A percentile compares a stretch with the other conserved stretches of the same genome.
Evolutionary conservation across 2,329 filamentous ascomycete genomes (phyloP).

Genomic region (Chrysosporium keratinophilum): DNA sequence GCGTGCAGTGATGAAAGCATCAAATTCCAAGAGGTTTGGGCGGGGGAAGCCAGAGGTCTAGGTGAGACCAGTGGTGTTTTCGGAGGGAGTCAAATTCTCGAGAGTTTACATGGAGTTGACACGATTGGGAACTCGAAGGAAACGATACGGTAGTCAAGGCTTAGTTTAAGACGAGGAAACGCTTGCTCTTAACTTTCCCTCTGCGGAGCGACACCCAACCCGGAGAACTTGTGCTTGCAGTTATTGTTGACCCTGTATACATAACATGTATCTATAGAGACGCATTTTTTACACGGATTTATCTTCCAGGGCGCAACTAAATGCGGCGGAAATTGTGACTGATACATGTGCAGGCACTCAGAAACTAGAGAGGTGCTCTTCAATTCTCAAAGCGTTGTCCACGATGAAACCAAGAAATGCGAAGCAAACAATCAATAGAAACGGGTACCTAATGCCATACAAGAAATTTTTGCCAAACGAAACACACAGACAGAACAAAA

Average conservation of each 20-base stretch:
- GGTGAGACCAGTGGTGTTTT: constrained; percentile 51
- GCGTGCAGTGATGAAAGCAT: constrained; percentile 85
- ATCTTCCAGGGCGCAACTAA: not conserved
- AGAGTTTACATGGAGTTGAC: constrained; percentile 69
- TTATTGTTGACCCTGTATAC: not conserved
- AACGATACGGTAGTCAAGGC: constrained; percentile 52
- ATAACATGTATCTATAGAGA: not conserved
- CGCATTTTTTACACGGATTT: not conserved
- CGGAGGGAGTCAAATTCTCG: constrained; percentile 75
- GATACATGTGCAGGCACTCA: not conserved
- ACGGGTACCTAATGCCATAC: not conserved
- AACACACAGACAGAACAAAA: not conserved
- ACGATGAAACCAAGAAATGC: not conserved
- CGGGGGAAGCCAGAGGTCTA: constrained; percentile 48
- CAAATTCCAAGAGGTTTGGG: constrained; percentile 94
- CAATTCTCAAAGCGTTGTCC: not conserved
- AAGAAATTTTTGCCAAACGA: not conserved
- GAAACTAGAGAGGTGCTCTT: not conserved
- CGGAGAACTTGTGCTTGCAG: not conserved
- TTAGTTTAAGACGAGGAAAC: not conserved
- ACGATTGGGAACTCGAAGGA: constrained; percentile 35
- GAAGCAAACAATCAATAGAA: not conserved
- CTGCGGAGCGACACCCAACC: not conserved
- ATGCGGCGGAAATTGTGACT: not conserved
- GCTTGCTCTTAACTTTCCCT: not conserved